Percentiles rank a stretch among this genome's conserved stretches.
Conservation (phyloP, 2,329 filamentous ascomycete species). For the Alternaria rosae region DNA sequence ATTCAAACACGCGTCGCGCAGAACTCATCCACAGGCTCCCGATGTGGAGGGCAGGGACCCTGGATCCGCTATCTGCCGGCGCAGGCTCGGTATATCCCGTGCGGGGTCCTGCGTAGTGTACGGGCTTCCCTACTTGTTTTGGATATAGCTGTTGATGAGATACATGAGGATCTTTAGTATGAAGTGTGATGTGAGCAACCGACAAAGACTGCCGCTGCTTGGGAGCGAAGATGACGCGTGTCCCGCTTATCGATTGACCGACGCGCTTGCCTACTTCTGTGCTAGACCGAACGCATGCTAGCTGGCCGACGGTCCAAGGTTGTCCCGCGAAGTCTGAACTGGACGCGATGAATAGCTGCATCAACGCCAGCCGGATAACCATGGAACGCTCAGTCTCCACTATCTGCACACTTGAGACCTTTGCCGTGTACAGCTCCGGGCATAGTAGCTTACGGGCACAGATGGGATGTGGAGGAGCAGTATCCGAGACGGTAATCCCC, state of each 20-base stretch:
- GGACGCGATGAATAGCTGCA: background rate
- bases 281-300: background rate
- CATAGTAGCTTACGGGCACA: background rate
- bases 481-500: constrained; percentile 9
- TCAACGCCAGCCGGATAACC: background rate
- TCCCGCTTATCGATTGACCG: constrained; percentile 3
- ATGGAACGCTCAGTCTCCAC: background rate
- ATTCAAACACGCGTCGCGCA: background rate
- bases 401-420: background rate
- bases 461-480: constrained; percentile 21
- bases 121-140: background rate
- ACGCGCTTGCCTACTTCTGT: background rate
- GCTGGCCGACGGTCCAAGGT: background rate
- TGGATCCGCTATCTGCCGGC: constrained; percentile 6
- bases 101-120: background rate
- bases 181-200: background rate
- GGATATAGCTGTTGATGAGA: background rate
- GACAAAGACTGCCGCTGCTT: background rate
- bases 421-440: constrained; percentile 2
- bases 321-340: background rate
- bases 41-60: constrained; percentile 16
- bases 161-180: background rate
- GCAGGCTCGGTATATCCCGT: background rate
- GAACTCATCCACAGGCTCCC: constrained; percentile 1
- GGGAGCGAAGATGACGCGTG: background rate